Evolutionary conservation across 441 rosid species (phyloP), one percentile per base, ranked within the genome.

Genomic region (Mallotus repandus): DNA sequence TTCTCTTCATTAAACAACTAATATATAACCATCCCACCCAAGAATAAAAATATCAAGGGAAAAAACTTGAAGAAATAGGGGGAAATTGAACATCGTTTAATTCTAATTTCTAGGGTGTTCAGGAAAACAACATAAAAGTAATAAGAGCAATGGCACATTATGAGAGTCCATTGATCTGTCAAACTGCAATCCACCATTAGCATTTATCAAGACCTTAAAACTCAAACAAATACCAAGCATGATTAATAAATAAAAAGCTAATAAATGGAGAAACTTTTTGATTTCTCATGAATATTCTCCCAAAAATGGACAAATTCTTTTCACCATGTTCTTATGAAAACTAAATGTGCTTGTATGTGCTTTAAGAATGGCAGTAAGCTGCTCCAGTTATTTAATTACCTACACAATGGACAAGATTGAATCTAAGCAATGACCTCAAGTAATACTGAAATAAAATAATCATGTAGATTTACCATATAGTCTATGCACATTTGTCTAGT

Each of bases 401-500:
- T 4, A 53, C 48, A 48, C 53, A 38, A 58, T 14, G 41, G 35
- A 60, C 5, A 11, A 56, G 48, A 43, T 22, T 50, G 66, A 67
- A 38, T 57, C 66, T 22, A 56, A 71, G 58, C 69, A 71, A 56
- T 18, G 16, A 13, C 50, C 4, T 46, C 16, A 18, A 32, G 63
- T 19, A 60, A 77, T 35, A 56, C 29, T 19, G 63, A 53, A 57
- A 41, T n/a, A 45, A 6, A 61, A 64, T 64, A 29, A 72, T 72
- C 5, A 21, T n/a, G 63, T 5, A 66, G 41, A 67, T 73, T 29
- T 89, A 96, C 99, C 99, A 96, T 93, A 77, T 96, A 93, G 74
- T 96, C 97, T 68, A 93, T 86, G 89, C 99, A 93, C 97, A 96
- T 82, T 82, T 96, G 98, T 75, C 98, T 84, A 68, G 79, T 82